Conservation (phyloP, 768 basidiomycete species). For the Tylopilus felleus region DNA sequence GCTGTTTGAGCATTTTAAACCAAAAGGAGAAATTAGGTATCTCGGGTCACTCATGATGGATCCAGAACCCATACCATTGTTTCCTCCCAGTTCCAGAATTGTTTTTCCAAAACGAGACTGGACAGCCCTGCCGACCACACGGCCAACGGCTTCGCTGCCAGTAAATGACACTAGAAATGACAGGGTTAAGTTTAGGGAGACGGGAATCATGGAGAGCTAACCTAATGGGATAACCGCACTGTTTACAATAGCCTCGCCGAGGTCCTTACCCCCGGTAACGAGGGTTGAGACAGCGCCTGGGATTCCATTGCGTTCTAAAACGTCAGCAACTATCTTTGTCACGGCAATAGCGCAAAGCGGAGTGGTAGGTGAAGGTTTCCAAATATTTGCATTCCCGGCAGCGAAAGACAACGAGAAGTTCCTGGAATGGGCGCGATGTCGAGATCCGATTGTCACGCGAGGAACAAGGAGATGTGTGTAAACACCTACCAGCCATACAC, state of each 20-base stretch:
- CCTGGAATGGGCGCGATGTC: constrained; percentile 44
- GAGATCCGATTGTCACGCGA: constrained; percentile 8
- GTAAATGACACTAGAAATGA: constrained; percentile 80
- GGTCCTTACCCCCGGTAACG: constrained; percentile 77
- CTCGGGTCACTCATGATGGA: constrained; percentile 17
- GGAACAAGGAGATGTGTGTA: background rate
- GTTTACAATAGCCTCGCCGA: constrained; percentile 75
- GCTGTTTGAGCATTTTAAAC: constrained; percentile 45
- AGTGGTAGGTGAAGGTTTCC: constrained; percentile 93
- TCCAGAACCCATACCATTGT: constrained; percentile 65
- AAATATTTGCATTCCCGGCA: constrained; percentile 89
- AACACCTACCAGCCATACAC: constrained; percentile 78
- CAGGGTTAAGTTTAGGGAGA: background rate
- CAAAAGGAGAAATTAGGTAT: constrained; percentile 18
- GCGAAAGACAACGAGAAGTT: constrained; percentile 86
- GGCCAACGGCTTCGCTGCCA: constrained; percentile 85
- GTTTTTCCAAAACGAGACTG: constrained; percentile 87
- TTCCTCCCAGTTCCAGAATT: constrained; percentile 90
- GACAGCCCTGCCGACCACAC: constrained; percentile 83
- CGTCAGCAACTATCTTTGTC: constrained; percentile 75
- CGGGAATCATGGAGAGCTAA: constrained; percentile 30
- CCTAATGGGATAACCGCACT: constrained; percentile 76
- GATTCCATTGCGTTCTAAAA: constrained; percentile 78
- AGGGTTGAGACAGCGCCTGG: constrained; percentile 83
- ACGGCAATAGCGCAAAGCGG: constrained; percentile 89